A percentile compares a stretch with the other conserved stretches of the same genome.
These are phyloP conservation scores for Aspergillus alliaceus DNA, from an alignment of 2,329 filamentous ascomycete genomes.

Conservation along the genomic window DNA sequence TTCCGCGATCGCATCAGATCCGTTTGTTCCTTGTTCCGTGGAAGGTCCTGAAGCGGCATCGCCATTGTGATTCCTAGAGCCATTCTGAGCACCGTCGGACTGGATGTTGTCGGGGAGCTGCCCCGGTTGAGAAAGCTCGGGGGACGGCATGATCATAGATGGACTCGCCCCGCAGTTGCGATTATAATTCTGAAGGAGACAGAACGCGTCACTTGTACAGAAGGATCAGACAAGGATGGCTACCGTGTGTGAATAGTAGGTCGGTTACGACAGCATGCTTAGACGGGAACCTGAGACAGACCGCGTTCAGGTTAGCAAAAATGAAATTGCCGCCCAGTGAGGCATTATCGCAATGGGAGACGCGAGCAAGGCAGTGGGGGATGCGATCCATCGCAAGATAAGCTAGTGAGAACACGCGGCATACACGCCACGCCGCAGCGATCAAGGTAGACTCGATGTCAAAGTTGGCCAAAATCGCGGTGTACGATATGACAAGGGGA, in stretches of 20 bases:
- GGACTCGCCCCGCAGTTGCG: background rate
- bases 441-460: background rate
- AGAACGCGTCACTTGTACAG: slow-evolving; percentile 21
- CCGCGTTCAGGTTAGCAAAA: slow-evolving; percentile 15
- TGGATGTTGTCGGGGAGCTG: slow-evolving; percentile 25
- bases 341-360: slow-evolving; percentile 6
- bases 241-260: slow-evolving; percentile 4
- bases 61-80: slow-evolving; percentile 21
- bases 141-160: slow-evolving; percentile 35
- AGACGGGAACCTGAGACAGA: slow-evolving; percentile 12
- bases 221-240: slow-evolving; percentile 25
- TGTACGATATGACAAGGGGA: background rate
- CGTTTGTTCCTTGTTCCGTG: slow-evolving; percentile 27
- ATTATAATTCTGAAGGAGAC: slow-evolving; percentile 8
- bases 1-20: slow-evolving; percentile 52
- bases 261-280: slow-evolving; percentile 35
- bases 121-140: slow-evolving; percentile 29
- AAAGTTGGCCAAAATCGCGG: background rate
- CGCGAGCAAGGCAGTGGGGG: slow-evolving; percentile 15
- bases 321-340: background rate
- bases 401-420: slow-evolving; percentile 13
- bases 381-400: slow-evolving; percentile 10
- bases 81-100: slow-evolving; percentile 23
- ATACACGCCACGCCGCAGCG: slow-evolving; percentile 4
- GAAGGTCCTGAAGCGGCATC: slow-evolving; percentile 22